phyloP scores from a whole-genome alignment of 2,329 filamentous ascomycete species.

The Scedosporium boydii region DNA sequence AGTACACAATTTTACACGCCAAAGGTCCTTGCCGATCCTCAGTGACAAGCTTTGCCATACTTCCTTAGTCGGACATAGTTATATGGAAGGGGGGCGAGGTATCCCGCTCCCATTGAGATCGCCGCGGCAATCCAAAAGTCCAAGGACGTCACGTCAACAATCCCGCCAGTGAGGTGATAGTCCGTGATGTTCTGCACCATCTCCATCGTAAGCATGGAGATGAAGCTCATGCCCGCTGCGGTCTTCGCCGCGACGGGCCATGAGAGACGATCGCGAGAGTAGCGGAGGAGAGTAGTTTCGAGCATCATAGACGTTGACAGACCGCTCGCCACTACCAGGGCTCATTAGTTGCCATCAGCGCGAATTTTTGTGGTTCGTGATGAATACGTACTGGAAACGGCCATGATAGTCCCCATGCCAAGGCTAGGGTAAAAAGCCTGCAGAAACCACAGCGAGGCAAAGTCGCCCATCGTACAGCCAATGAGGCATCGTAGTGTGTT shows the following conservation, averaged over 20 bases:
- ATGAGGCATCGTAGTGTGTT: constrained; percentile 47
- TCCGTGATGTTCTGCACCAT: constrained; percentile 44
- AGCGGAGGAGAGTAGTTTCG: constrained; percentile 39
- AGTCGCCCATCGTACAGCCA: constrained; percentile 47
- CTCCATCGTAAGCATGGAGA: constrained; percentile 52
- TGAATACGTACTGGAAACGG: constrained; percentile 33
- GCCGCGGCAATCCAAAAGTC: constrained; percentile 42
- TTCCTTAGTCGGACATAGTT: constrained; percentile 39
- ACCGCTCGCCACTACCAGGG: constrained; percentile 36
- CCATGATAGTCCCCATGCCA: constrained; percentile 40
- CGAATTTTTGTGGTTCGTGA: no score
- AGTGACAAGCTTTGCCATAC: constrained; percentile 39
- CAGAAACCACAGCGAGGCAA: constrained; percentile 44
- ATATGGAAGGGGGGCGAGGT: constrained; percentile 41
- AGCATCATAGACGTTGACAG: constrained; percentile 41
- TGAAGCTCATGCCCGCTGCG: constrained; percentile 47
- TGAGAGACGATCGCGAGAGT: constrained; percentile 35
- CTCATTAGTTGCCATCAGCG: no score
- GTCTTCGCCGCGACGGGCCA: constrained; percentile 38
- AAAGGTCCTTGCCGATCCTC: constrained; percentile 7
- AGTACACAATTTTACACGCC: neutral
- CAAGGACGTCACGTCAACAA: constrained; percentile 34
- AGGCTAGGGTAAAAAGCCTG: constrained; percentile 36
- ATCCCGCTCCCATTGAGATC: constrained; percentile 32
- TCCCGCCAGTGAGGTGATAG: constrained; percentile 42